Evolutionary conservation across 176 grass and related monocot genomes (phyloP).

Genomic region (Triticum turgidum): DNA sequence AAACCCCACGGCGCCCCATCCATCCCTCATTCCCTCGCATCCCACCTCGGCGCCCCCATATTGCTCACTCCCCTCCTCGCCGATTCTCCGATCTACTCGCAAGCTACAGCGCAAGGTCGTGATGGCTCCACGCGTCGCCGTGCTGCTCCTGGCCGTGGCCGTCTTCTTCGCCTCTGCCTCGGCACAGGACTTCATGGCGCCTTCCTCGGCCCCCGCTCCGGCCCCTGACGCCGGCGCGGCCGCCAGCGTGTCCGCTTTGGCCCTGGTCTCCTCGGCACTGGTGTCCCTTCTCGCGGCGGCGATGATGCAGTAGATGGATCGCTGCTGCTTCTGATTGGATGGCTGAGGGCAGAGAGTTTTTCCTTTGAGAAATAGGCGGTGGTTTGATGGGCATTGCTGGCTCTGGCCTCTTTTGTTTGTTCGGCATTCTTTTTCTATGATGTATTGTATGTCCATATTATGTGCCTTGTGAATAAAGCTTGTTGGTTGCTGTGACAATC

Average conservation of each 20-base stretch:
- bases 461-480: constrained; percentile 18
- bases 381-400: no score
- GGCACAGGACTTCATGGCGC: constrained; percentile 30
- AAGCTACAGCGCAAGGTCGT: neutral
- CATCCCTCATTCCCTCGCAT: no score
- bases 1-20: no score
- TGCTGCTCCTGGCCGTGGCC: constrained; percentile 8
- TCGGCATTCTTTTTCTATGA: neutral
- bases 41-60: no score
- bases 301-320: constrained; percentile 23
- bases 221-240: constrained; percentile 12
- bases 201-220: constrained; percentile 25
- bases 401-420: no score
- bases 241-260: neutral
- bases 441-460: neutral
- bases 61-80: no score
- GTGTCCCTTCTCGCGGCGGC: constrained; percentile 19
- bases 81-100: no score
- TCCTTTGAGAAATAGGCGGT: no score
- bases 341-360: no score
- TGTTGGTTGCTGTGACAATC: neutral
- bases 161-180: neutral
- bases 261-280: constrained; percentile 18
- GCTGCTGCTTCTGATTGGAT: no score
- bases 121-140: constrained; percentile 39